Evolutionary conservation across 176 grass and related monocot species (phyloP).

Genomic region (Cenchrus americanus): DNA sequence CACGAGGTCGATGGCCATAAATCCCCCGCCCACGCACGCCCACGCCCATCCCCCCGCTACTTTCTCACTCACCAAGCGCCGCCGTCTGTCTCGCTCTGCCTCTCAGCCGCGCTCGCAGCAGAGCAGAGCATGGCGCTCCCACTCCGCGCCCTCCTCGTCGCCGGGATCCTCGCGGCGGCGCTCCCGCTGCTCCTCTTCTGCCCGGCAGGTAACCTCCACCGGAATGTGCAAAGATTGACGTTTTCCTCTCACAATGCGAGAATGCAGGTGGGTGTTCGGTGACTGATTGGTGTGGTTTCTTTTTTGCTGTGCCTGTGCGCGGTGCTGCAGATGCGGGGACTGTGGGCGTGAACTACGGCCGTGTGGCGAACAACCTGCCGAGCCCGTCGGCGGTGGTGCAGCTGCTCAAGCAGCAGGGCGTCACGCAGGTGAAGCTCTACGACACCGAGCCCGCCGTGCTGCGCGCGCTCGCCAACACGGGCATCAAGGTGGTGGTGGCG

Average conservation of each 20-base stretch:
- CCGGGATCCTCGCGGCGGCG: constrained; percentile 36
- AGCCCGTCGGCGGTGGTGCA: constrained; percentile 59
- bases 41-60: neutral
- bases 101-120: neutral
- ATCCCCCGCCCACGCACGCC: neutral
- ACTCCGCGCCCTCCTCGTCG: neutral
- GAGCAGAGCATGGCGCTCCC: constrained; percentile 44
- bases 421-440: constrained; percentile 87
- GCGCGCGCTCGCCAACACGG: constrained; percentile 59
- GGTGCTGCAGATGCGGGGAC: constrained; percentile 59
- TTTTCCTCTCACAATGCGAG: neutral
- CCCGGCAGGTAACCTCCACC: constrained; percentile 32
- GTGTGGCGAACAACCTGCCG: constrained; percentile 88
- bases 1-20: constrained; percentile 25
- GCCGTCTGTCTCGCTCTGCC: neutral
- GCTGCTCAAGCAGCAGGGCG: constrained; percentile 78
- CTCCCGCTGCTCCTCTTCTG: constrained; percentile 33
- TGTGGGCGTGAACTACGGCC: constrained; percentile 89
- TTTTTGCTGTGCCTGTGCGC: neutral
- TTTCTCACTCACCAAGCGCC: neutral
- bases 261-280: constrained; percentile 29
- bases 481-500: constrained; percentile 77
- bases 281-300: neutral
- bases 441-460: constrained; percentile 73
- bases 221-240: neutral